phyloP scores from a whole-genome alignment of 2,329 filamentous ascomycete genomes.

The Pseudogymnoascus sp. region DNA sequence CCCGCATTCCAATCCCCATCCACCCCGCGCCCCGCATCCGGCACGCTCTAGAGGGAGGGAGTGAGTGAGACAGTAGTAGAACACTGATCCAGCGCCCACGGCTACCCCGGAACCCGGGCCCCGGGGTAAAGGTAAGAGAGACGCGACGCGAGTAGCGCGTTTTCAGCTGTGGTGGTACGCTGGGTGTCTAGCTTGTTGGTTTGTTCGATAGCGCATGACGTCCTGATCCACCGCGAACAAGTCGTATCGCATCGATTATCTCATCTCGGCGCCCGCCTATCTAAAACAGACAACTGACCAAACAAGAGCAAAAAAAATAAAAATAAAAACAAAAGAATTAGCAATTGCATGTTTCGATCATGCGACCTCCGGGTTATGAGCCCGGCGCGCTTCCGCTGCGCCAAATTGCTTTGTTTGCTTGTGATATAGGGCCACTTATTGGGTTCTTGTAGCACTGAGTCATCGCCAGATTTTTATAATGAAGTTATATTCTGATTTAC shows the following conservation, averaged over 20 bases:
- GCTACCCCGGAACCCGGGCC: background rate
- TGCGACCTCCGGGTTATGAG: conserved; percentile 16
- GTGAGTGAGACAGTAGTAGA: background rate
- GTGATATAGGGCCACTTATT: background rate
- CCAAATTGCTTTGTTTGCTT: conserved; percentile 12
- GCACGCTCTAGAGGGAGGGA: background rate
- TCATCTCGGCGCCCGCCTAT: background rate
- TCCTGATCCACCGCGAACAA: background rate
- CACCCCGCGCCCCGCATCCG: background rate
- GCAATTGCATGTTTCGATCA: conserved; percentile 13
- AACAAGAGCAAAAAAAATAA: background rate
- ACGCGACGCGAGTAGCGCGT: background rate
- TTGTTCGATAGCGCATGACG: background rate
- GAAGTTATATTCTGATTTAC: background rate
- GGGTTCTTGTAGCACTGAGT: background rate
- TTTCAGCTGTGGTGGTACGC: background rate
- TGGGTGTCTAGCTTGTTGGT: background rate
- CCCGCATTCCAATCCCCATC: background rate
- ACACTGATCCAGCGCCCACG: background rate
- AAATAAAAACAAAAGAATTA: conserved; percentile 4
- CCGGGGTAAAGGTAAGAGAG: background rate
- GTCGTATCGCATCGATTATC: background rate
- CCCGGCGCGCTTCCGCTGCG: conserved; percentile 16
- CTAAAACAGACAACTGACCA: background rate
- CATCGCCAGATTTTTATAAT: background rate